phyloP scores from a whole-genome alignment of 352 stramenopile genomes.

The Pseudoperonospora humuli region DNA sequence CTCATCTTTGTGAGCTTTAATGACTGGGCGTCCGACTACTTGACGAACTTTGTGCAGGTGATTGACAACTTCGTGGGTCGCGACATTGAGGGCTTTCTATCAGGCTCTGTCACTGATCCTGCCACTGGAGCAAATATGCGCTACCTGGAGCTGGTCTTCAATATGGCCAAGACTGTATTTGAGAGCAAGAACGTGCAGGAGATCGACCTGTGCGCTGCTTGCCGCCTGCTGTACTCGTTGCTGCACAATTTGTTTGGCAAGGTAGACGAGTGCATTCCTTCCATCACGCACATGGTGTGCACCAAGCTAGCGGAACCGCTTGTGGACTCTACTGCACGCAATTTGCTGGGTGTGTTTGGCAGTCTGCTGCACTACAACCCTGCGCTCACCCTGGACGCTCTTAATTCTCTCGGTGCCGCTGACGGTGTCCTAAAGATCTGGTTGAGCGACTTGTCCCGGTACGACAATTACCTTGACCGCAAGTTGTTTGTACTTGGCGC shows the following conservation, averaged over 20 bases:
- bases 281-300: slow-evolving; percentile 66
- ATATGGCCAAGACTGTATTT: slow-evolving; percentile 71
- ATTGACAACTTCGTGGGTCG: slow-evolving; percentile 95
- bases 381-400: slow-evolving; percentile 75
- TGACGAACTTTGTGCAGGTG: slow-evolving; percentile 92
- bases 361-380: slow-evolving; percentile 93
- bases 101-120: slow-evolving; percentile 38
- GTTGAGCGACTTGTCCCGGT: slow-evolving; percentile 80
- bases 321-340: slow-evolving; percentile 61
- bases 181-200: slow-evolving; percentile 56
- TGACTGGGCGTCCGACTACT: slow-evolving; percentile 94
- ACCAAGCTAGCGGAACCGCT: slow-evolving; percentile 49
- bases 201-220: slow-evolving; percentile 64
- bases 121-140: slow-evolving; percentile 35
- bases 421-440: slow-evolving; percentile 89
- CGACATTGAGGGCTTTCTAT: slow-evolving; percentile 65
- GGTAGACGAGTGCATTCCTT: slow-evolving; percentile 65
- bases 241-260: slow-evolving; percentile 82
- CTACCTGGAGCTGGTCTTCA: slow-evolving; percentile 76
- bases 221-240: slow-evolving; percentile 69
- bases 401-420: slow-evolving; percentile 84
- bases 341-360: slow-evolving; percentile 86
- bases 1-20: slow-evolving; percentile 94
- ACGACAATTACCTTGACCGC: slow-evolving; percentile 79
- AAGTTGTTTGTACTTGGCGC: slow-evolving; percentile 92